Evolutionary conservation across 805 yeast genomes (phyloP).

Genomic region (Kregervanrija delftensis): DNA sequence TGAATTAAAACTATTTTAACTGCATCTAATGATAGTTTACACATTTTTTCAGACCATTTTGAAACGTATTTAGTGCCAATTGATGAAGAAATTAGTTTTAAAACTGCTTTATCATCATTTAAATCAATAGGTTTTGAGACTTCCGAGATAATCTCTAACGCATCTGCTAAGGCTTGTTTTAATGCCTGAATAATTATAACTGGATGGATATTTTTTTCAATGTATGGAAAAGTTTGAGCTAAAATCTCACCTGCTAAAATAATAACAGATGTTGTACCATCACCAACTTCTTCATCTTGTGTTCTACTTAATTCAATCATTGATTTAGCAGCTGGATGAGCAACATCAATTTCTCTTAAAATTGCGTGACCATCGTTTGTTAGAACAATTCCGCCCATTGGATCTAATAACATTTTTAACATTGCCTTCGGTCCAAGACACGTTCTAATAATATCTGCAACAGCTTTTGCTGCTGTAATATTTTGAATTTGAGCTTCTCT

Average conservation of each 20-base stretch:
- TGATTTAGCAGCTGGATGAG: slow-evolving; percentile 98
- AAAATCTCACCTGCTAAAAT: slow-evolving; percentile 94
- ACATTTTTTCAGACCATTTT: slow-evolving; percentile 89
- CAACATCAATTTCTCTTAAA: slow-evolving; percentile 91
- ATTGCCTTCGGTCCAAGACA: slow-evolving; percentile 99
- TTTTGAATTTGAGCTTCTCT: slow-evolving; percentile 96
- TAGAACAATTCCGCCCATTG: slow-evolving; percentile 92
- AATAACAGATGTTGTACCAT: slow-evolving; percentile 93
- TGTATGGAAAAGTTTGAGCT: slow-evolving; percentile 91
- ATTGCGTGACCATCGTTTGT: slow-evolving; percentile 99
- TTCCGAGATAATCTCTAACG: slow-evolving; percentile 76
- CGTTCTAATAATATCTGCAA: slow-evolving; percentile 94
- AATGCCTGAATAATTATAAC: slow-evolving; percentile 93
- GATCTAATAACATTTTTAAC: slow-evolving; percentile 96
- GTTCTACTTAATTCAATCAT: slow-evolving; percentile 97
- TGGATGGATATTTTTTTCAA: slow-evolving; percentile 94
- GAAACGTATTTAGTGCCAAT: slow-evolving; percentile 94
- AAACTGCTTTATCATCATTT: slow-evolving; percentile 79
- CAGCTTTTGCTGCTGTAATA: slow-evolving; percentile 99
- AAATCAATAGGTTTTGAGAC: slow-evolving; percentile 82
- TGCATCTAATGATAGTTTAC: slow-evolving; percentile 78
- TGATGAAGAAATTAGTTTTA: slow-evolving; percentile 77
- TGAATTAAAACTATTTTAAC: slow-evolving; percentile 74
- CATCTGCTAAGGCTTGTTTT: slow-evolving; percentile 85
- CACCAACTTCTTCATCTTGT: slow-evolving; percentile 92